Evolutionary conservation across 2,329 filamentous ascomycete genomes (phyloP).

Genomic region (Monosporascus sp.): DNA sequence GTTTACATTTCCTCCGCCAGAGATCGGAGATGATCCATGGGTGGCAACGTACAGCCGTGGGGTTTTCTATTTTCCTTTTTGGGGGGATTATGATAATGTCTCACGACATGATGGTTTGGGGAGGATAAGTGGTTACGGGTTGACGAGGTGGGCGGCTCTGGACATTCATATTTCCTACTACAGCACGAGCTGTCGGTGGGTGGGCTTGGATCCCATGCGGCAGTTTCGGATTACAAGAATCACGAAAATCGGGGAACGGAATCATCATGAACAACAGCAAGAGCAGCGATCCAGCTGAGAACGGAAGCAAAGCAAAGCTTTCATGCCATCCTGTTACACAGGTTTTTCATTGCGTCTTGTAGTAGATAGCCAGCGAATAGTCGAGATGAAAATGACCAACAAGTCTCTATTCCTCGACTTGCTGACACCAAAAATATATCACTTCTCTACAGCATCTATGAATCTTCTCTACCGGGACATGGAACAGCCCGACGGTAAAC

Average conservation of each 20-base stretch:
- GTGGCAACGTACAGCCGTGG: constrained; percentile 11
- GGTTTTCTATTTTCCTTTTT: constrained; percentile 10
- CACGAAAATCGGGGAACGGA: not conserved
- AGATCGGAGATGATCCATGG: constrained; percentile 12
- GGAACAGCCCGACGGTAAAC: no score
- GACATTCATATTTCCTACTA: constrained; percentile 4
- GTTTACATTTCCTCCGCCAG: constrained; percentile 8
- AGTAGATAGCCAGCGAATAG: not conserved
- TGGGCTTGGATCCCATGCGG: not conserved
- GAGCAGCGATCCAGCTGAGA: not conserved
- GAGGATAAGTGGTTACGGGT: constrained; percentile 8
- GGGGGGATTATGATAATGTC: constrained; percentile 21
- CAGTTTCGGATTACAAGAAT: not conserved
- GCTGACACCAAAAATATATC: no score
- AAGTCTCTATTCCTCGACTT: no score
- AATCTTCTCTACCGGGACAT: no score
- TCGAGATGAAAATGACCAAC: no score
- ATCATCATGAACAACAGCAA: not conserved
- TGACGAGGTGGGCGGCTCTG: constrained; percentile 11
- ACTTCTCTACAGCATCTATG: no score
- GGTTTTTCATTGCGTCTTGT: not conserved
- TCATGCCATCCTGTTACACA: not conserved
- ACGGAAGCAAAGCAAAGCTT: not conserved
- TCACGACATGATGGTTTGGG: constrained; percentile 21
- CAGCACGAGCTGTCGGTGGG: not conserved